Conservation (phyloP, 805 yeast genomes). For the Candida morakotiae region DNA sequence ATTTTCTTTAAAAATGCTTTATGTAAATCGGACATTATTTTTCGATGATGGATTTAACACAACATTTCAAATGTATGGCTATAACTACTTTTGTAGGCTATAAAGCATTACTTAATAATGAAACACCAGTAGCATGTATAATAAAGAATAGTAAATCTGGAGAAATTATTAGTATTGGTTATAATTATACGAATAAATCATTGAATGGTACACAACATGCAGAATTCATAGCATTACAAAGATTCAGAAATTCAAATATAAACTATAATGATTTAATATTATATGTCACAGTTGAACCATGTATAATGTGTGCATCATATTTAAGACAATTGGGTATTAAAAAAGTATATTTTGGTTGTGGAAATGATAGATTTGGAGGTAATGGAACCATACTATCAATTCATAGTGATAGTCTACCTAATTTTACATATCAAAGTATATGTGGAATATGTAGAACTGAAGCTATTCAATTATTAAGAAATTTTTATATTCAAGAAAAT, state of each 20-base stretch:
- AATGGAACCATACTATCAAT: slow-evolving; percentile 80
- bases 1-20: slow-evolving; percentile 20
- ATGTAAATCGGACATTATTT: slow-evolving; percentile 26
- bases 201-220: slow-evolving; percentile 90
- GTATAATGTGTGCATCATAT: slow-evolving; percentile 96
- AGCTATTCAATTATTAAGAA: slow-evolving; percentile 75
- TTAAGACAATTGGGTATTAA: slow-evolving; percentile 73
- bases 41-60: slow-evolving; percentile 11
- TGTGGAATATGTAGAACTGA: slow-evolving; percentile 83
- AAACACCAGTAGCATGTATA: slow-evolving; percentile 42
- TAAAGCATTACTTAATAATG: slow-evolving; percentile 31
- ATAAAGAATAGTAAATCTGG: slow-evolving; percentile 23
- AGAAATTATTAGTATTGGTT: slow-evolving; percentile 67
- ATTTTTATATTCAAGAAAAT: slow-evolving; percentile 83
- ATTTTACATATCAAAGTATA: slow-evolving; percentile 45
- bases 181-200: slow-evolving; percentile 82
- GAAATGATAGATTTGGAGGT: slow-evolving; percentile 94
- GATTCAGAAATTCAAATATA: slow-evolving; percentile 9
- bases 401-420: slow-evolving; percentile 14
- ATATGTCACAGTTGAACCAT: slow-evolving; percentile 96
- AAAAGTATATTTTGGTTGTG: slow-evolving; percentile 84
- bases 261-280: slow-evolving; percentile 54
- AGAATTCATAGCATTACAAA: slow-evolving; percentile 76
- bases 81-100: slow-evolving; percentile 35
- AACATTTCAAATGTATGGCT: slow-evolving; percentile 28